A percentile compares a stretch with the other conserved stretches of the same genome.
Conservation (phyloP, 192 early-diverging fungal species). For the Backusella australiensis region DNA sequence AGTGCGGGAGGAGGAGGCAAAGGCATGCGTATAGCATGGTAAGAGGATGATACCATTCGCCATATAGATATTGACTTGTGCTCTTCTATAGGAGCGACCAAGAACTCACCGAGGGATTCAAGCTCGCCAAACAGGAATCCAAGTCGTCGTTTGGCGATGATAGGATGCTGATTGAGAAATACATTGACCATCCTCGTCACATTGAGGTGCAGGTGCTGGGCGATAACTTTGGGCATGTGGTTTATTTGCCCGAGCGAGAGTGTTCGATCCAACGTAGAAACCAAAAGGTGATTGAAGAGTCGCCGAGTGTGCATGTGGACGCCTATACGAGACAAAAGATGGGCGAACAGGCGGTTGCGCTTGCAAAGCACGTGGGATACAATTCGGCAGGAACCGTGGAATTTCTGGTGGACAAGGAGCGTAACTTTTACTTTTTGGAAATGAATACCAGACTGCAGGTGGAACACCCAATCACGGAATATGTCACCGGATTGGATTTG, state of each 20-base stretch:
- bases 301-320: slow-evolving; percentile 75
- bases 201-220: slow-evolving; percentile 77
- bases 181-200: slow-evolving; percentile 79
- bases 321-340: slow-evolving; percentile 59
- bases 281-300: slow-evolving; percentile 83
- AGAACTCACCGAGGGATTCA: slow-evolving; percentile 72
- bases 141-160: slow-evolving; percentile 86
- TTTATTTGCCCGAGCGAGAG: slow-evolving; percentile 90
- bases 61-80: not conserved
- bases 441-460: slow-evolving; percentile 84
- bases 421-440: slow-evolving; percentile 80
- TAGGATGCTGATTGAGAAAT: slow-evolving; percentile 88
- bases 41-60: not conserved
- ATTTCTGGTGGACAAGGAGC: slow-evolving; percentile 67
- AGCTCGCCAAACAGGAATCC: slow-evolving; percentile 78
- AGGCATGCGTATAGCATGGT: slow-evolving; percentile 81
- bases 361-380: slow-evolving; percentile 73
- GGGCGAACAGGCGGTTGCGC: slow-evolving; percentile 77
- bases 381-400: slow-evolving; percentile 76
- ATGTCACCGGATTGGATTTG: slow-evolving; percentile 82
- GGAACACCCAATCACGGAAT: slow-evolving; percentile 80
- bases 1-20: slow-evolving; percentile 82
- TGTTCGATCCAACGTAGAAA: slow-evolving; percentile 83
- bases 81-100: slow-evolving; percentile 40
- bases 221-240: slow-evolving; percentile 65